Conservation (phyloP, 169 alveolate genomes). For the Plasmodium vivax region DNA sequence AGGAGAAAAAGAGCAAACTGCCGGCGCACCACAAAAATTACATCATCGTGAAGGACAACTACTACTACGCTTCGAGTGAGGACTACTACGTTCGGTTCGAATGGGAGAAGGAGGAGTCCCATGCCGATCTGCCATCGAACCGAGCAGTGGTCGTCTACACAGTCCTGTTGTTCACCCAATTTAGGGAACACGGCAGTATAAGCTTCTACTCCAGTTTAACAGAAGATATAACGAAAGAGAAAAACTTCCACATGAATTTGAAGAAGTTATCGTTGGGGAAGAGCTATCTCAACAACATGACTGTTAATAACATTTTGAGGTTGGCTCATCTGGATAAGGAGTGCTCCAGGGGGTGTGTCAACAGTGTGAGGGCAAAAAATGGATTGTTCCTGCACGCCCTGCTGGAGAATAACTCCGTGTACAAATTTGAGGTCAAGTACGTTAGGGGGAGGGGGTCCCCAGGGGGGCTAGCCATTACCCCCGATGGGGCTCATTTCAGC, state of each 20-base stretch:
- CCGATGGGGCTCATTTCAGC: conserved; percentile 6
- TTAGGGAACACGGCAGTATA: conserved; percentile 23
- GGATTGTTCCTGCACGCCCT: conserved; percentile 14
- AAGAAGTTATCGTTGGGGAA: conserved; percentile 7
- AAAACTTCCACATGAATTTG: conserved; percentile 27
- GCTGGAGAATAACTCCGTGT: conserved; percentile 21
- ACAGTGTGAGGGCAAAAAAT: conserved; percentile 11
- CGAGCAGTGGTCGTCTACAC: neutral
- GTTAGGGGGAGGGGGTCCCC: neutral
- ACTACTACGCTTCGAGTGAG: conserved; percentile 24
- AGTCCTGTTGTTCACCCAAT: conserved; percentile 29
- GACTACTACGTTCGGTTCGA: neutral
- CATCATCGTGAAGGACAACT: conserved; percentile 39
- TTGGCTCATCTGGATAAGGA: neutral
- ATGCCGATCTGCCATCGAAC: neutral
- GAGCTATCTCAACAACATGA: conserved; percentile 22
- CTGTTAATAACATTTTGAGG: conserved; percentile 2
- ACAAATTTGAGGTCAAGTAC: conserved; percentile 13
- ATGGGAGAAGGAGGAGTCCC: neutral
- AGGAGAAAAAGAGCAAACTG: neutral
- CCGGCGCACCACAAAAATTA: conserved; percentile 31
- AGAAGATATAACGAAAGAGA: neutral
- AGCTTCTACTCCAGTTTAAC: conserved; percentile 29
- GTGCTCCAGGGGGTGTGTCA: conserved; percentile 5
- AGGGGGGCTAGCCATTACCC: no score